Evolutionary conservation across 2,329 filamentous ascomycete genomes (phyloP), one percentile per base, ranked within the genome.

Genomic region (Neonectria faginata): DNA sequence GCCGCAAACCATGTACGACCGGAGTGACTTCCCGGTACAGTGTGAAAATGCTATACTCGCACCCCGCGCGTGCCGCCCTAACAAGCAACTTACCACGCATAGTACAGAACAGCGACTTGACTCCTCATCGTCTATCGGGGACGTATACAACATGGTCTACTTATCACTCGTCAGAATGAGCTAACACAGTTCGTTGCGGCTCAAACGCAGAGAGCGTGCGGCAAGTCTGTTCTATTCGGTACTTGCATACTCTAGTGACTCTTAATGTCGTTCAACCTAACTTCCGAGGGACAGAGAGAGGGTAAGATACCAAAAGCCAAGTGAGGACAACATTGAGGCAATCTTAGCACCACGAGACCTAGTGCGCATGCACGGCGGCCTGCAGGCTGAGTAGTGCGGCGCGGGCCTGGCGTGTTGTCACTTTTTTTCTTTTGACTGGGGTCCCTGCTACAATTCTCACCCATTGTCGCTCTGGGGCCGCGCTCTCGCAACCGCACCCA

Each of bases 341-440:
- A 65, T 65, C 58, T 58, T 47, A 58, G 57, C 65, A 71, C 73
- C 74, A 76, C 74, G 74, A 72, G 74, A 76, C 74, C 72, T 71
- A 62, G 66, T 63, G 72, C 70, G 66, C 69, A 76, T 76, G 74
- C 73, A 76, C 67, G 70, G 67, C 66, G 71, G 69, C 68, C 70
- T 71, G 72, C 67, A 73, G 67, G 71, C 69, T 69, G 70, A 70
- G 66, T 65, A 71, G 64, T 68, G 69, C 69, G 69, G 64, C 65
- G 68, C 64, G 65, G 70, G 57, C 56, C 64, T 73, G 65, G 58
- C 61, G 70, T 70, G 57, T 65, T 66, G 62, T 66, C 67, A 50
- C 66, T 53, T 44, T 62, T 54, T 54, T 57, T n/a, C n/a, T n/a
- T 22, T 39, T 60, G 63, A 59, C 54, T 51, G 56, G 61, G 64